A percentile compares a stretch with the other conserved stretches of the same genome.
phyloP scores from a whole-genome alignment of 2,329 filamentous ascomycete genomes.

The Diatrype stigma region DNA sequence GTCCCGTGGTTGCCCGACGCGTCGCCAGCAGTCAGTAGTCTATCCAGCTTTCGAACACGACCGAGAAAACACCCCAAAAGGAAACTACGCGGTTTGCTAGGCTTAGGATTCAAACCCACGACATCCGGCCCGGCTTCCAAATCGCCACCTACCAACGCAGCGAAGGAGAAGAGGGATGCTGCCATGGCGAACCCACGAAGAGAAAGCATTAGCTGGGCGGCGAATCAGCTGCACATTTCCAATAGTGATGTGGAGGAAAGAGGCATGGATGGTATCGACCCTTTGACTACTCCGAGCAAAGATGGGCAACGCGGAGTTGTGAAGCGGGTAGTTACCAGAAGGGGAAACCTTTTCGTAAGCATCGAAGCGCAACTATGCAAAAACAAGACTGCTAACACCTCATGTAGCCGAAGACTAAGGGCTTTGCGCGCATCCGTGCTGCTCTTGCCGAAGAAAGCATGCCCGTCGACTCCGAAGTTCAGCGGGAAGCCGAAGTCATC shows the following conservation, averaged over 20 bases:
- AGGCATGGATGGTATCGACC: slow-evolving; percentile 43
- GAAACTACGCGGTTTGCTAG: slow-evolving; percentile 41
- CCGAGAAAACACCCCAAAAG: slow-evolving; percentile 63
- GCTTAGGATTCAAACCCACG: slow-evolving; percentile 46
- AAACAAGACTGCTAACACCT: slow-evolving; percentile 23
- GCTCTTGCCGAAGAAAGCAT: slow-evolving; percentile 83
- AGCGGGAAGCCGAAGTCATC: slow-evolving; percentile 91
- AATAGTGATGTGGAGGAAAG: slow-evolving; percentile 78
- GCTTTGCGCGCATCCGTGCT: slow-evolving; percentile 87
- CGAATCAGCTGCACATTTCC: slow-evolving; percentile 80
- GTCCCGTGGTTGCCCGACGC: slow-evolving; percentile 61
- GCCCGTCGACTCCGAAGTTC: slow-evolving; percentile 82
- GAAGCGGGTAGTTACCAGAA: slow-evolving; percentile 74
- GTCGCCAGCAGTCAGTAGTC: slow-evolving; percentile 68
- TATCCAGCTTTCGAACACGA: slow-evolving; percentile 79
- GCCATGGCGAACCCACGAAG: slow-evolving; percentile 55
- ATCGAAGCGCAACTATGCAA: slow-evolving; percentile 8
- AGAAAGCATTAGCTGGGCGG: slow-evolving; percentile 87
- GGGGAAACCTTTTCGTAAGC: slow-evolving; percentile 81
- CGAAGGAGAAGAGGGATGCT: slow-evolving; percentile 34
- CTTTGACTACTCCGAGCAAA: slow-evolving; percentile 38
- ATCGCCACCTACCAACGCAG: slow-evolving; percentile 61
- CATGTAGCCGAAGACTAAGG: slow-evolving; percentile 84
- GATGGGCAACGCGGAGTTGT: slow-evolving; percentile 71
- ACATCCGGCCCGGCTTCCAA: slow-evolving; percentile 50